A percentile compares a stretch with the other conserved stretches of the same genome.
Evolutionary conservation across 257 asterid genomes (phyloP).

Genomic region (Capsicum pubescens): DNA sequence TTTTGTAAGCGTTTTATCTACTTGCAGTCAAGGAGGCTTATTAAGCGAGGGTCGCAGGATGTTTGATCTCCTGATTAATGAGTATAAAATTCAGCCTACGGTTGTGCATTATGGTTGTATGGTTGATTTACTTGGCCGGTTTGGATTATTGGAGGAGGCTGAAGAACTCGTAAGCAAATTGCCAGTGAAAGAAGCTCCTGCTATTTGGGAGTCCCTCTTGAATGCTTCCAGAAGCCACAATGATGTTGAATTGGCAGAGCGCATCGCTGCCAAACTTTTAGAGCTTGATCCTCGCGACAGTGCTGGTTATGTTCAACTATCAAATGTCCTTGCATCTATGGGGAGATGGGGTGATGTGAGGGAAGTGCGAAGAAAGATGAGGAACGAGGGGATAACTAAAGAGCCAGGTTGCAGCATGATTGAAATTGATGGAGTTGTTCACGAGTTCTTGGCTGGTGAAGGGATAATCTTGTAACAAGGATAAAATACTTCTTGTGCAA

Average conservation of each 20-base stretch:
- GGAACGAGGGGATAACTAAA: constrained; percentile 33
- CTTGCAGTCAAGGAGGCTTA: constrained; percentile 50
- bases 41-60: constrained; percentile 41
- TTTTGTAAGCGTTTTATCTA: constrained; percentile 46
- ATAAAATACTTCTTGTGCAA: not conserved
- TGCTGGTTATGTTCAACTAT: constrained; percentile 46
- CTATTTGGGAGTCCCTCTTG: constrained; percentile 47
- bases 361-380: constrained; percentile 44
- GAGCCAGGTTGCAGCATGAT: constrained; percentile 49
- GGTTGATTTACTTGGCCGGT: constrained; percentile 52
- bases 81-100: constrained; percentile 41
- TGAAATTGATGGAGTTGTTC: constrained; percentile 48
- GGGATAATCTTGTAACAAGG: constrained; percentile 33
- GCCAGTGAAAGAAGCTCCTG: constrained; percentile 38
- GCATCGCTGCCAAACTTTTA: constrained; percentile 40
- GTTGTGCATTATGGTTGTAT: constrained; percentile 50
- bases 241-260: constrained; percentile 42
- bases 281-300: constrained; percentile 43
- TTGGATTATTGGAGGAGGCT: constrained; percentile 46
- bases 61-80: constrained; percentile 39
- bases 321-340: constrained; percentile 43
- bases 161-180: constrained; percentile 40
- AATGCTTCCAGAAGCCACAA: constrained; percentile 47
- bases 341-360: constrained; percentile 41
- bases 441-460: constrained; percentile 50